Evolutionary conservation across 148 eudicot species (phyloP).

Genomic region (Persicaria maculosa): DNA sequence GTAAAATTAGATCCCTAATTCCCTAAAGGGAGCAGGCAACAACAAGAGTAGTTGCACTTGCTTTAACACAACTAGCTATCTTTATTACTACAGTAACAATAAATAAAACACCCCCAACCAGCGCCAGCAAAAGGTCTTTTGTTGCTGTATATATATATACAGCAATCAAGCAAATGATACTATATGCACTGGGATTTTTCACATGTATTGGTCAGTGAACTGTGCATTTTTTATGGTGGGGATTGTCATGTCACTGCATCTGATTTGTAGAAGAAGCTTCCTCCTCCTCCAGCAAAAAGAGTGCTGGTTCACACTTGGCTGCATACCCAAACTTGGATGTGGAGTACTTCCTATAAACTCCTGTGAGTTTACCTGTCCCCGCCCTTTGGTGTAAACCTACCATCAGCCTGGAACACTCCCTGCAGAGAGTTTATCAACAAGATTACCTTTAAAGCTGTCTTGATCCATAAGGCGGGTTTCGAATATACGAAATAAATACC

Average conservation of each 20-base stretch:
- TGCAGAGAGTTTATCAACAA: slow-evolving; percentile 12
- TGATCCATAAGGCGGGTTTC: neutral
- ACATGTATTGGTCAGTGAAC: neutral
- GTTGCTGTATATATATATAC: no score
- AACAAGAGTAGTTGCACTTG: no score
- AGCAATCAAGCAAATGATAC: neutral
- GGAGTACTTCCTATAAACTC: slow-evolving; percentile 67
- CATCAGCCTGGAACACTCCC: slow-evolving; percentile 63
- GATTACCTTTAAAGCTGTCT: neutral
- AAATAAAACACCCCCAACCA: no score
- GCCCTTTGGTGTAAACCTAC: slow-evolving; percentile 65
- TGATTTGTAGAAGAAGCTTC: neutral
- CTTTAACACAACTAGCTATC: no score
- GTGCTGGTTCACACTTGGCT: slow-evolving; percentile 59
- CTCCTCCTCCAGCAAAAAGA: slow-evolving; percentile 31
- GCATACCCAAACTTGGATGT: slow-evolving; percentile 65
- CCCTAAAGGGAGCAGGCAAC: no score
- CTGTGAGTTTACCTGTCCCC: slow-evolving; percentile 63
- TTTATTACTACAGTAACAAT: no score
- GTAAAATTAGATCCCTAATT: neutral
- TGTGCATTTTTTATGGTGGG: neutral
- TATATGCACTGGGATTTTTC: neutral
- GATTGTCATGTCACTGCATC: neutral
- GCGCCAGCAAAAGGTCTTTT: no score
- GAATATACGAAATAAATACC: neutral